phyloP scores from a whole-genome alignment of 2,329 filamentous ascomycete genomes.

The Epichloe elymi region DNA sequence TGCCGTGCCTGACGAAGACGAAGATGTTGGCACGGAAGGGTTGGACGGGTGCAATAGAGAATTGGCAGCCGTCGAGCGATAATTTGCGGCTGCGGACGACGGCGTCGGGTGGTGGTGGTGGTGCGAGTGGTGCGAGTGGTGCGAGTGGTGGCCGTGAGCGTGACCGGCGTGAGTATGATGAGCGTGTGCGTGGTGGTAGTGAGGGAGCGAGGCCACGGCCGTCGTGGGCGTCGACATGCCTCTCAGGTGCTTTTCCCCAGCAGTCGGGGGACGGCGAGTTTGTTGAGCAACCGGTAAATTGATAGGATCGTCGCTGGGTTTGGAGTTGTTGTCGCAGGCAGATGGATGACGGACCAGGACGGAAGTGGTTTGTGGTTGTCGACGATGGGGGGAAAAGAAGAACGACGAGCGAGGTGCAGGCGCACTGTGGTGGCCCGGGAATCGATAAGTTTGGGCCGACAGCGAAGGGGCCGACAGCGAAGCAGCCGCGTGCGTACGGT shows the following conservation, averaged over 20 bases:
- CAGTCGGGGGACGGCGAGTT: constrained; percentile 1
- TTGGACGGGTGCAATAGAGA: constrained; percentile 13
- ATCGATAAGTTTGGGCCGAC: no score
- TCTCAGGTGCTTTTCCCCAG: constrained; percentile 1
- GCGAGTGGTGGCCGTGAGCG: constrained; percentile 3
- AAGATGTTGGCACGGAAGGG: constrained; percentile 11
- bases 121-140: constrained; percentile 1
- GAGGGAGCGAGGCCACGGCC: constrained; percentile 58
- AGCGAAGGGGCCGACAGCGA: no score
- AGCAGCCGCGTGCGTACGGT: no score
- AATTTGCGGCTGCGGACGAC: constrained; percentile 9
- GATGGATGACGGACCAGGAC: not conserved
- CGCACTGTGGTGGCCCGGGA: no score
- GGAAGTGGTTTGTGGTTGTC: not conserved
- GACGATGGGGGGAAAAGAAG: not conserved
- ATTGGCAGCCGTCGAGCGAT: constrained; percentile 16
- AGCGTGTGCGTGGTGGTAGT: constrained; percentile 39
- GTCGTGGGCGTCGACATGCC: constrained; percentile 72
- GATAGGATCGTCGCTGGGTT: not conserved
- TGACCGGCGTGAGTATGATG: not conserved
- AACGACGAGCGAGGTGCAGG: not conserved
- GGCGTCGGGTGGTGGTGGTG: constrained; percentile 6
- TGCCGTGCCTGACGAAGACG: constrained; percentile 13
- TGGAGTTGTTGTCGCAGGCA: not conserved
- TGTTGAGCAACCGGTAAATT: not conserved